Evolutionary conservation across 139 green algal genomes (phyloP).

Genomic region (Astrephomene gubernaculifera): DNA sequence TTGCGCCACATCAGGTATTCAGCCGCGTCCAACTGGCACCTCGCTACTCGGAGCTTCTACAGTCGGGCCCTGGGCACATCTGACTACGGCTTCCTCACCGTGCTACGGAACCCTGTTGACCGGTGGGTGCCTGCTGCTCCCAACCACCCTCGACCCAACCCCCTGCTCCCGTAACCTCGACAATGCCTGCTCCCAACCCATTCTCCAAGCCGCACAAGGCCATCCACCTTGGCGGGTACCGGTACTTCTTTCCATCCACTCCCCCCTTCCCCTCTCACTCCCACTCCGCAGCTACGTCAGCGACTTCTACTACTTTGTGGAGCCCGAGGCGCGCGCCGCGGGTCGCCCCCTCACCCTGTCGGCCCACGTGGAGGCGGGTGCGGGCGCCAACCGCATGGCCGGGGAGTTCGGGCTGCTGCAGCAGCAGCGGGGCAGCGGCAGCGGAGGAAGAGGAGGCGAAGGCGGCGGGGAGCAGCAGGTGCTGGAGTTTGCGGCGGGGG

Average conservation of each 20-base stretch:
- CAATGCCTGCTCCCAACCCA: too few species aligned
- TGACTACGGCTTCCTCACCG: slow-evolving; percentile 19
- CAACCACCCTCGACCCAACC: not conserved
- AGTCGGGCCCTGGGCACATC: slow-evolving; percentile 3
- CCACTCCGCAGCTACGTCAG: slow-evolving; percentile 9
- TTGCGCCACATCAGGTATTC: not conserved
- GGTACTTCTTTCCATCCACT: too few species aligned
- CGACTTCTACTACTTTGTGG: slow-evolving; percentile 25
- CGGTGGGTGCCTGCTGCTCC: not conserved
- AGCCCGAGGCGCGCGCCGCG: not conserved
- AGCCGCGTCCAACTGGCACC: not conserved
- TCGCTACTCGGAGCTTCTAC: slow-evolving; percentile 24
- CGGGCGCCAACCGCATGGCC: slow-evolving; percentile 10
- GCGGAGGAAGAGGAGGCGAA: too few species aligned
- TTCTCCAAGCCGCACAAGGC: too few species aligned
- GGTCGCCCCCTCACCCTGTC: not conserved
- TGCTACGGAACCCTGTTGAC: slow-evolving; percentile 16
- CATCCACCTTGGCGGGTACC: too few species aligned
- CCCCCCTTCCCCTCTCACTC: too few species aligned
- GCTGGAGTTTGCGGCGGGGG: slow-evolving; percentile 1
- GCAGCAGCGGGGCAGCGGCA: too few species aligned
- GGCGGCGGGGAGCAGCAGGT: too few species aligned
- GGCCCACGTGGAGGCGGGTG: not conserved
- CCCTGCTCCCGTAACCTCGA: too few species aligned
- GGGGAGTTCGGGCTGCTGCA: slow-evolving; percentile 6